Percentiles rank a stretch among this genome's conserved stretches.
Conservation (phyloP, 768 basidiomycete species). For the Rhizopogon vesiculosus region DNA sequence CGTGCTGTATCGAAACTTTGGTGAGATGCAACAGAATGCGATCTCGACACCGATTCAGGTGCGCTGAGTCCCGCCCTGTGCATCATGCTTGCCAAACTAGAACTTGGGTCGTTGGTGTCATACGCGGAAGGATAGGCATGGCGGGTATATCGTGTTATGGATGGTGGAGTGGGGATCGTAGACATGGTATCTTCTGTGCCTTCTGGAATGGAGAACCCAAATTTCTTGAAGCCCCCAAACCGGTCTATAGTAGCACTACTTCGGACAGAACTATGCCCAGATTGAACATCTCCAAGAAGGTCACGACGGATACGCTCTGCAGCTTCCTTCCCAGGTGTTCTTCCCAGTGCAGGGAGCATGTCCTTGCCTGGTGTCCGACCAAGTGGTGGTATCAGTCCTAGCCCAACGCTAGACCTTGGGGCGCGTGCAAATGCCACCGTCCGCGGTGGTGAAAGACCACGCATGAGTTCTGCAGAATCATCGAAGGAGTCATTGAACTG, state of each 20-base stretch:
- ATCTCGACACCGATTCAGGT: constrained; percentile 18
- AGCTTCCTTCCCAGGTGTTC: constrained; percentile 71
- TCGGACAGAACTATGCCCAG: constrained; percentile 18
- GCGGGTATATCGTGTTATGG: constrained; percentile 60
- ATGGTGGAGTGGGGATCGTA: constrained; percentile 66
- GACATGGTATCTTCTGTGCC: constrained; percentile 58
- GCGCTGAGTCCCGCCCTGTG: constrained; percentile 50
- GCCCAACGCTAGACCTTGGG: constrained; percentile 27
- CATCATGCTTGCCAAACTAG: constrained; percentile 69
- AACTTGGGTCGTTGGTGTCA: constrained; percentile 46
- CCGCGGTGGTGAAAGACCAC: constrained; percentile 49
- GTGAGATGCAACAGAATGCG: constrained; percentile 9
- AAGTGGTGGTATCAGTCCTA: constrained; percentile 30
- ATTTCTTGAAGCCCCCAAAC: constrained; percentile 22
- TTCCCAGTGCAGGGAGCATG: constrained; percentile 35
- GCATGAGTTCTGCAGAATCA: constrained; percentile 34
- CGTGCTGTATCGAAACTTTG: background rate
- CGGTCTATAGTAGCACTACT: constrained; percentile 10
- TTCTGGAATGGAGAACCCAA: constrained; percentile 16
- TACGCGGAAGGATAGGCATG: constrained; percentile 29
- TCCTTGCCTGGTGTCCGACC: constrained; percentile 69
- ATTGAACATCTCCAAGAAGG: constrained; percentile 52
- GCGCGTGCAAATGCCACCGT: constrained; percentile 48
- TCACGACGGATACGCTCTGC: constrained; percentile 64
- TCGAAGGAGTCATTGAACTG: constrained; percentile 29